Conservation (phyloP, 306 rosid species). For the Comarum palustre region DNA sequence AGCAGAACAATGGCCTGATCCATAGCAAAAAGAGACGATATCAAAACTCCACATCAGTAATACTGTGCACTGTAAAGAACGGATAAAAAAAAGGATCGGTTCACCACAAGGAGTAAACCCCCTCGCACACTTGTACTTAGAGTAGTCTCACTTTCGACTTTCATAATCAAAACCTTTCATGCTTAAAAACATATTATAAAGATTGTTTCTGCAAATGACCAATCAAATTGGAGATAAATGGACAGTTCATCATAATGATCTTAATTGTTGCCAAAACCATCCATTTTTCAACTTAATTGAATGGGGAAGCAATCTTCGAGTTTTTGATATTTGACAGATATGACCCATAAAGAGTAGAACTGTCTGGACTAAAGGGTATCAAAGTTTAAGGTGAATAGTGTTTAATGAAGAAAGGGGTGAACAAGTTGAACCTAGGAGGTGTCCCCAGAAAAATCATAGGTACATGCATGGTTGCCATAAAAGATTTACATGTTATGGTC, state of each 20-base stretch:
- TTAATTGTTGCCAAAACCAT: neutral
- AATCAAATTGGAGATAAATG: neutral
- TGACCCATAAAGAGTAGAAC: neutral
- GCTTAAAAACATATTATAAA: neutral
- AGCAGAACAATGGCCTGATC: conserved; percentile 80
- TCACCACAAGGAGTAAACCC: neutral
- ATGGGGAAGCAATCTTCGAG: neutral
- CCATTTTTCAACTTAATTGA: neutral
- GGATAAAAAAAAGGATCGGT: neutral
- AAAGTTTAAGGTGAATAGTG: neutral
- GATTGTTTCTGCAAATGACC: neutral
- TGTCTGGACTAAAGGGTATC: neutral
- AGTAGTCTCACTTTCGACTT: neutral
- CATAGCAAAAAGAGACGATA: conserved; percentile 25
- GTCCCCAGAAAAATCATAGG: neutral
- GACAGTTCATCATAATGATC: neutral
- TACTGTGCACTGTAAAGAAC: conserved; percentile 4
- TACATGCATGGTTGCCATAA: neutral
- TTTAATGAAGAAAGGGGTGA: neutral
- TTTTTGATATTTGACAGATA: neutral
- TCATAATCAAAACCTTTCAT: neutral
- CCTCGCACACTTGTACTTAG: neutral
- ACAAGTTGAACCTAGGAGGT: neutral
- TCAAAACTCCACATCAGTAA: conserved; percentile 29
- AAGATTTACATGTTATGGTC: neutral